Conservation (phyloP, 495 filamentous ascomycete genomes). For the Neurospora sublineolata region DNA sequence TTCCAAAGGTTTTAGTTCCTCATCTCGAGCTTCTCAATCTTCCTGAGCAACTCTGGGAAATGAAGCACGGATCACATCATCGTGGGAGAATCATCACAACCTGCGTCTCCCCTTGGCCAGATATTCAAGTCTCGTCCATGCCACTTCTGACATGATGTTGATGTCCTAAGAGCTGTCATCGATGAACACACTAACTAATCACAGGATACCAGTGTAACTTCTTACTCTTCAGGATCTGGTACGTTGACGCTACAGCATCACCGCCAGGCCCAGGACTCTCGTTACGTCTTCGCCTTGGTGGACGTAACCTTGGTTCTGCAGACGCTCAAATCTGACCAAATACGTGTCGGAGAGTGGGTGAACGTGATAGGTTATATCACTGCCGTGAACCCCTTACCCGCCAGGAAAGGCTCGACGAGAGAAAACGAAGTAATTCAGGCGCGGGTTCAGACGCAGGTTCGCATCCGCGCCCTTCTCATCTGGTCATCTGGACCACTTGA, state of each 20-base stretch:
- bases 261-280: conserved; percentile 39
- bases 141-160: not conserved
- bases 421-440: not conserved
- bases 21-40: not conserved
- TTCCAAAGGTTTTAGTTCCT: conserved; percentile 14
- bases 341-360: conserved; percentile 73
- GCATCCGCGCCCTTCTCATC: conserved; percentile 54
- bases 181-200: conserved; percentile 4
- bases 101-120: not conserved
- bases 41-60: conserved; percentile 1
- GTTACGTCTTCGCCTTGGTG: conserved; percentile 40
- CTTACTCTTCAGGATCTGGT: conserved; percentile 51
- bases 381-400: conserved; percentile 11
- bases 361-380: conserved; percentile 79
- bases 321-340: conserved; percentile 49
- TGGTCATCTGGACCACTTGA: conserved; percentile 55
- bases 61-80: not conserved
- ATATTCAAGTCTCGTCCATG: not conserved
- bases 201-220: conserved; percentile 46
- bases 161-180: not conserved
- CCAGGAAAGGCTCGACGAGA: not conserved
- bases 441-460: conserved; percentile 13
- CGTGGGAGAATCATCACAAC: not conserved
- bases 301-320: conserved; percentile 62
- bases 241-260: conserved; percentile 52